Percentiles rank a stretch among this genome's conserved stretches.
Evolutionary conservation across 139 green algal genomes (phyloP).

Genomic region (Astrephomene gubernaculifera): DNA sequence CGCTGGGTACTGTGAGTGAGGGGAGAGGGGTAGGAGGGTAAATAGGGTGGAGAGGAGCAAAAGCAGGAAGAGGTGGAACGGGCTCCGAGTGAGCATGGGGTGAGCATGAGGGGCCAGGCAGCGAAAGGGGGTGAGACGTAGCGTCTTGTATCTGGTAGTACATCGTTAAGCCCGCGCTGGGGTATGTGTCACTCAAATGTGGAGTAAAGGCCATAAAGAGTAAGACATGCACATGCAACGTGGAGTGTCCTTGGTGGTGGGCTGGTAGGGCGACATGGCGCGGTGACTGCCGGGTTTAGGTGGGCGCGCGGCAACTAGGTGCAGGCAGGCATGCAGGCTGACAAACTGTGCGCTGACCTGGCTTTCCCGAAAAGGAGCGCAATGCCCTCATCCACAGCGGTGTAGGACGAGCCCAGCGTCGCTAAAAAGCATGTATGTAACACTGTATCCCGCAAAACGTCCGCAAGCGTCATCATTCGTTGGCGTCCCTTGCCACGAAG

Average conservation of each 20-base stretch:
- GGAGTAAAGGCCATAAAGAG: too few species aligned
- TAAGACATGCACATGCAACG: too few species aligned
- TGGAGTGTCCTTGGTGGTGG: too few species aligned
- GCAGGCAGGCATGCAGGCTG: too few species aligned
- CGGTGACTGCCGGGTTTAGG: too few species aligned
- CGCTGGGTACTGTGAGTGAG: conserved; percentile 62
- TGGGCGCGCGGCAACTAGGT: too few species aligned
- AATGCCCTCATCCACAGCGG: conserved; percentile 83
- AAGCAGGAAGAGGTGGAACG: background rate
- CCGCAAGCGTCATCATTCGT: conserved; percentile 7
- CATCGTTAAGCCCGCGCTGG: too few species aligned
- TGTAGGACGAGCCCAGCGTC: conserved; percentile 72
- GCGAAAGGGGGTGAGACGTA: background rate
- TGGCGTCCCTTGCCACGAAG: background rate
- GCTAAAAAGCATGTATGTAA: conserved; percentile 81
- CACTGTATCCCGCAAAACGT: conserved; percentile 68
- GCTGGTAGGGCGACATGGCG: too few species aligned
- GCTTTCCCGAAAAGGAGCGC: conserved; percentile 72
- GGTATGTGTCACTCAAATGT: too few species aligned
- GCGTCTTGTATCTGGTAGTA: too few species aligned
- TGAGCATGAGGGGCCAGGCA: background rate
- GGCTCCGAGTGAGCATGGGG: background rate
- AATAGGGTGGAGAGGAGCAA: background rate
- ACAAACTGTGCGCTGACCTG: too few species aligned
- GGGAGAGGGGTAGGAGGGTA: background rate